These are phyloP conservation scores for Trichoderma sp. DNA, from an alignment of 2,329 filamentous ascomycete species.

Conservation along the genomic window DNA sequence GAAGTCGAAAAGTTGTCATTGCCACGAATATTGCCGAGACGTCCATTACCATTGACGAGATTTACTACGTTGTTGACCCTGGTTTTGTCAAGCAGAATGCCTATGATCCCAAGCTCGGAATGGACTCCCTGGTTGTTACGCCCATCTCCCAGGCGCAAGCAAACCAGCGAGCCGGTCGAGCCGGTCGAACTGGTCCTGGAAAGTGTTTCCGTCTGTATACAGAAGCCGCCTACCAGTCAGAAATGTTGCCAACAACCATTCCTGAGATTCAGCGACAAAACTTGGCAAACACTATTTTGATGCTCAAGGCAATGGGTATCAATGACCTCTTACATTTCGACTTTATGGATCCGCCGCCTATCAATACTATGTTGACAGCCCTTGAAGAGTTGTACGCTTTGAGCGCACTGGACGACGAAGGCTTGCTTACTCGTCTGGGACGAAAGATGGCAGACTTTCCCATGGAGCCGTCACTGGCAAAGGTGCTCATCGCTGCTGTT, in stretches of 20 bases:
- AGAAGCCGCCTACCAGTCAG: constrained; percentile 90
- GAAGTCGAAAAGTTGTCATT: constrained; percentile 90
- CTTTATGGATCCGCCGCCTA: constrained; percentile 98
- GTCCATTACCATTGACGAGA: constrained; percentile 95
- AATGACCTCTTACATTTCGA: constrained; percentile 97
- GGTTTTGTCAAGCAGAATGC: constrained; percentile 98
- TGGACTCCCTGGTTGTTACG: constrained; percentile 94
- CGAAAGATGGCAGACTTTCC: constrained; percentile 99
- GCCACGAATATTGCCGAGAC: constrained; percentile 99
- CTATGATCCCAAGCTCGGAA: constrained; percentile 94
- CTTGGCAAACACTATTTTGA: constrained; percentile 86
- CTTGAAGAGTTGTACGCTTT: constrained; percentile 93
- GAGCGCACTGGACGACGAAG: constrained; percentile 91
- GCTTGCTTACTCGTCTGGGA: constrained; percentile 84
- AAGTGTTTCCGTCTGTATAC: constrained; percentile 97
- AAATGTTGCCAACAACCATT: constrained; percentile 95
- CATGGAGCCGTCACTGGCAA: constrained; percentile 92
- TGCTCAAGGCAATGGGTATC: constrained; percentile 99
- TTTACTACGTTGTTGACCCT: constrained; percentile 96
- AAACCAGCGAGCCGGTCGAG: constrained; percentile 89
- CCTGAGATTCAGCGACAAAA: constrained; percentile 97
- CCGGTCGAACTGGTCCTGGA: constrained; percentile 90
- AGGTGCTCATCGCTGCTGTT: constrained; percentile 84
- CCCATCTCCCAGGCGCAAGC: constrained; percentile 97
- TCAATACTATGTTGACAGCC: constrained; percentile 96